Evolutionary conservation across 2,329 filamentous ascomycete species (phyloP).

Genomic region (Byssothecium circinans): DNA sequence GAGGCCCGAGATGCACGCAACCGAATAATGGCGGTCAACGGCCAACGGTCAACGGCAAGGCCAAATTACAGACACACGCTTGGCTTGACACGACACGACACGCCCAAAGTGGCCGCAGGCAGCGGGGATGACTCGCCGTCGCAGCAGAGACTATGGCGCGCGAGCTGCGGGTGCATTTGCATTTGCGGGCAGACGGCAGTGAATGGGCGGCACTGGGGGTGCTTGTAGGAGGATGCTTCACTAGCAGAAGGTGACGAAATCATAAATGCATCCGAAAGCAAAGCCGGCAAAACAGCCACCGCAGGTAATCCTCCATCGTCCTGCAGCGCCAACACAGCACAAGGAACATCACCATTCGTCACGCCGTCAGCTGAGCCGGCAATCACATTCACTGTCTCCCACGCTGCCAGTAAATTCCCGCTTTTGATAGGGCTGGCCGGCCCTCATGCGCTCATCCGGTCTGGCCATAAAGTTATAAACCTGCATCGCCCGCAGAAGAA

Average conservation of each 20-base stretch:
- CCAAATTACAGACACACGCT: constrained; percentile 7
- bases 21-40: constrained; percentile 11
- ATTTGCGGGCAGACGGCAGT: constrained; percentile 4
- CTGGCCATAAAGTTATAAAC: background rate
- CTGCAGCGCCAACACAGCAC: constrained; percentile 12
- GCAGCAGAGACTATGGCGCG: constrained; percentile 24
- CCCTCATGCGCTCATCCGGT: background rate
- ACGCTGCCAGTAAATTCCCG: background rate
- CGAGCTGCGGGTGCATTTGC: constrained; percentile 27
- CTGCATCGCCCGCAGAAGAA: background rate
- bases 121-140: constrained; percentile 22
- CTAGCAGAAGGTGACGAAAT: constrained; percentile 9
- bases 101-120: constrained; percentile 32
- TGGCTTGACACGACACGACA: constrained; percentile 31
- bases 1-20: constrained; percentile 22
- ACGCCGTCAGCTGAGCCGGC: constrained; percentile 1
- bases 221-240: background rate
- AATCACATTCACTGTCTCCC: background rate
- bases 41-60: constrained; percentile 23
- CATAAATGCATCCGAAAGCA: too few relatives aligned
- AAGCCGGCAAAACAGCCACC: background rate
- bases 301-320: background rate
- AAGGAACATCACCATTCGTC: background rate
- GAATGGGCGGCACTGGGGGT: constrained; percentile 5
- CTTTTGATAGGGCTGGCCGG: background rate